Evolutionary conservation across 495 filamentous ascomycete genomes (phyloP), one percentile per base, ranked within the genome.

Genomic region (Daldinia bambusicola): DNA sequence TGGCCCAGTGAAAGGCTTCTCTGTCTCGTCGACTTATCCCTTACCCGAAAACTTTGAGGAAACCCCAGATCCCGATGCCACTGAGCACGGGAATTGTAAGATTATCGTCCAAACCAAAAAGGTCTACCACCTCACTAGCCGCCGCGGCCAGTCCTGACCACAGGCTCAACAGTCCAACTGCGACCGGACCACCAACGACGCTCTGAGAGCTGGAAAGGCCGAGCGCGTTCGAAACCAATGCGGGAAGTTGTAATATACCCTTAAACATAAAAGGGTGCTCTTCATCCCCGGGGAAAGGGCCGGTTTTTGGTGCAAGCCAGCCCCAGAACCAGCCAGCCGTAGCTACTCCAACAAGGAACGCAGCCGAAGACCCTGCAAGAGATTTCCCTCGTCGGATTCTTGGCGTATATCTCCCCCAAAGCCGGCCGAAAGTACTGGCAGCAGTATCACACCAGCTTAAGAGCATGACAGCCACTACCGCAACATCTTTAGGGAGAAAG

Each of bases 381-480:
- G 91, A 95, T 88, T 99, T 99, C 5, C 94, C 94, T 32, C 85
- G 83, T 56, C 95, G 88, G 50, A 99, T 86, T 41, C 89, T 86
- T 40, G 91, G 92, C 16, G 95, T 99, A 73, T 97, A 92, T 56
- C 91, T 88, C 38, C 95, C 93, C 77, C 91, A 98, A 4, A 93
- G 80, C 48, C 95, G 86, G 41, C 95, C 95, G 62, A 98, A 91
- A 0, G 95, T 99, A 72, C 90, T 93, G 2, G 95, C 95, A 41
- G 95, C 96, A 5, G 96, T 98, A 75, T 99, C 95, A 77, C 95
- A 99, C 95, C 95, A 99, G 72, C 91, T 94, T 7, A 99, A 86
- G 55, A 99, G 85, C 64, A 98, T 83, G 13, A 97, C 89, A 22
- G 90, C 87, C 84, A 99, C 90, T 8, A 97, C 89, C 2, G 90